phyloP scores from a whole-genome alignment of 2,329 filamentous ascomycete species.

The Thermothelomyces thermophilus region DNA sequence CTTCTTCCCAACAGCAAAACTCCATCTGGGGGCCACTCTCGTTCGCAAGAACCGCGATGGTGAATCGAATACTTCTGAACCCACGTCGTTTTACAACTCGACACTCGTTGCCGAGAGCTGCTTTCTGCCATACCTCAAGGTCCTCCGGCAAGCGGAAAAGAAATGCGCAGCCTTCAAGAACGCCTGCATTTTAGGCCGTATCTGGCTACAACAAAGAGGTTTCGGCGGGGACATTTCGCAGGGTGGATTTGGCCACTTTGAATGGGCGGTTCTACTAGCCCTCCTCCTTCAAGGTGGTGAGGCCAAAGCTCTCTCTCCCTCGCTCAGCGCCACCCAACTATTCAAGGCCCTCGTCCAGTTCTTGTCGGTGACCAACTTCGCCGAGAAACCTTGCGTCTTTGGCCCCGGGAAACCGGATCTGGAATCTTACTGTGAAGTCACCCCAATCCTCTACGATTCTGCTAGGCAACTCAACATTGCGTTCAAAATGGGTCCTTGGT shows the following conservation, averaged over 20 bases:
- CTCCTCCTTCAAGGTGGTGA: slow-evolving; percentile 74
- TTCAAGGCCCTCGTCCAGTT: slow-evolving; percentile 95
- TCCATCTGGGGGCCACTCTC: slow-evolving; percentile 63
- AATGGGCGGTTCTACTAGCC: slow-evolving; percentile 78
- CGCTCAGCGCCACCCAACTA: slow-evolving; percentile 83
- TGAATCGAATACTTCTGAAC: slow-evolving; percentile 35
- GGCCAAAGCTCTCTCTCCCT: slow-evolving; percentile 66
- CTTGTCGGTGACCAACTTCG: slow-evolving; percentile 65
- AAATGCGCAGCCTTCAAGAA: slow-evolving; percentile 70
- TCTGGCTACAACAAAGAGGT: slow-evolving; percentile 85
- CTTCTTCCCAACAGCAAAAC: slow-evolving; percentile 65
- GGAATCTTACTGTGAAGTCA: slow-evolving; percentile 37
- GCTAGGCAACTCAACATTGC: slow-evolving; percentile 70
- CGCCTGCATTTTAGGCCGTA: slow-evolving; percentile 75
- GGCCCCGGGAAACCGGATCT: slow-evolving; percentile 38
- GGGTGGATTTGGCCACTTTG: slow-evolving; percentile 89
- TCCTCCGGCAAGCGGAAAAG: slow-evolving; percentile 63
- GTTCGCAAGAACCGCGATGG: slow-evolving; percentile 51
- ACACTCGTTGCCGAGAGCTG: slow-evolving; percentile 72
- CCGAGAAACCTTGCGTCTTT: slow-evolving; percentile 56
- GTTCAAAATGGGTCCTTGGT: slow-evolving; percentile 87
- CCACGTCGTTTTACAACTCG: slow-evolving; percentile 85
- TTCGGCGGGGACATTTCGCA: slow-evolving; percentile 61
- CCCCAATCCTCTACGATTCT: slow-evolving; percentile 73
- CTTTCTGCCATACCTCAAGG: slow-evolving; percentile 66